phyloP scores from a whole-genome alignment of 495 filamentous ascomycete species.

The Jackrogersella minutella region DNA sequence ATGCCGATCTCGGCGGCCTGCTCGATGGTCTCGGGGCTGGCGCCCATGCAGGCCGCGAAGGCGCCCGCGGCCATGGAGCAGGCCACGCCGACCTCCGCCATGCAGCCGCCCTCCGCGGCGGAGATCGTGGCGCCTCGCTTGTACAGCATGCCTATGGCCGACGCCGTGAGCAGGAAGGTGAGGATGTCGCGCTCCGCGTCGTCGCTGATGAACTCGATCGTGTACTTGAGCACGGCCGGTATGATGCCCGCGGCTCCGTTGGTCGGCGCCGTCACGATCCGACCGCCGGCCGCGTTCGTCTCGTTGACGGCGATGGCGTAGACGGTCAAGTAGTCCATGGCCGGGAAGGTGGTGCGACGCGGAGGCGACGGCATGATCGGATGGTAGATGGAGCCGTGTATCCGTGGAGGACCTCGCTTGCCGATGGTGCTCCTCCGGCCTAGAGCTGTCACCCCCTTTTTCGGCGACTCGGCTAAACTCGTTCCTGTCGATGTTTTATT shows the following conservation, averaged over 20 bases:
- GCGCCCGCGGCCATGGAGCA: constrained; percentile 50
- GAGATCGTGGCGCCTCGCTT: constrained; percentile 50
- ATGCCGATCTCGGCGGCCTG: constrained; percentile 50
- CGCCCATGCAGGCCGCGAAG: constrained; percentile 50
- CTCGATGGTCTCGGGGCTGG: constrained; percentile 47
- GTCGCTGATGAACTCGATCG: constrained; percentile 48
- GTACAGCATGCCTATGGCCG: constrained; percentile 50
- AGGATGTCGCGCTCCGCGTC: constrained; percentile 47
- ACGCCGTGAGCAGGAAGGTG: constrained; percentile 47
- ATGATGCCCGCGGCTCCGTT: constrained; percentile 51
- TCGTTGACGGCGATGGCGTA: constrained; percentile 51
- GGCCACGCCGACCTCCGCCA: constrained; percentile 52
- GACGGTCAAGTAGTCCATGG: constrained; percentile 48
- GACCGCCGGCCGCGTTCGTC: constrained; percentile 48
- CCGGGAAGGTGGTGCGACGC: constrained; percentile 47
- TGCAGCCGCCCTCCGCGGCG: constrained; percentile 48
- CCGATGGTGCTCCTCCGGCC: constrained; percentile 20
- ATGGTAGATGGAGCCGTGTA: constrained; percentile 45
- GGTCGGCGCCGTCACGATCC: constrained; percentile 50
- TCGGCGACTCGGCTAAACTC: background rate
- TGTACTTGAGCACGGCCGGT: constrained; percentile 48
- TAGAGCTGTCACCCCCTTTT: constrained; percentile 7
- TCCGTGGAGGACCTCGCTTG: constrained; percentile 36
- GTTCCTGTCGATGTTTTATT: background rate
- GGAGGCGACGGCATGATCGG: constrained; percentile 45